These are phyloP conservation scores for Abrus precatorius DNA, from an alignment of 306 rosid genomes.

Conservation along the genomic window DNA sequence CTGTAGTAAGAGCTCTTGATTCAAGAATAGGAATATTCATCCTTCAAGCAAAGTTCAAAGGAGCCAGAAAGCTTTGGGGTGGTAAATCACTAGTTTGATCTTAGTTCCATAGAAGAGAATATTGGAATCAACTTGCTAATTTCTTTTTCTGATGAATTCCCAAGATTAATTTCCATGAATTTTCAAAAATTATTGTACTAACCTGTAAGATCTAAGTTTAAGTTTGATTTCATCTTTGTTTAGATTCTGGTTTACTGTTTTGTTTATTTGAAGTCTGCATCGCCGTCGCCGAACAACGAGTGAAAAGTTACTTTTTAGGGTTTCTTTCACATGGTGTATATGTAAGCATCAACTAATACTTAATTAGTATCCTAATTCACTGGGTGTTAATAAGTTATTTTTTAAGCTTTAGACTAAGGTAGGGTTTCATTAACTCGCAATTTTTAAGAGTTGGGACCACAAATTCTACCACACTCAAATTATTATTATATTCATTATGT, in stretches of 20 bases:
- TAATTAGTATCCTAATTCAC: slow-evolving; percentile 7
- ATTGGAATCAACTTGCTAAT: not conserved
- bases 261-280: slow-evolving; percentile 15
- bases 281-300: slow-evolving; percentile 35
- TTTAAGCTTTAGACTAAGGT: not conserved
- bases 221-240: not conserved
- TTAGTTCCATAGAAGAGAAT: slow-evolving; percentile 24
- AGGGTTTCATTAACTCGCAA: not conserved
- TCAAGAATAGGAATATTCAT: slow-evolving; percentile 25
- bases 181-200: not conserved
- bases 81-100: not conserved
- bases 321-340: slow-evolving; percentile 26
- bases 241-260: not conserved
- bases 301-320: slow-evolving; percentile 42
- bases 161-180: slow-evolving; percentile 1
- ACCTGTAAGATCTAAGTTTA: slow-evolving; percentile 13
- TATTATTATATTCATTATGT: not conserved
- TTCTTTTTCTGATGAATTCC: slow-evolving; percentile 8
- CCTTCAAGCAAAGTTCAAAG: not conserved
- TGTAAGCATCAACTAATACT: not conserved
- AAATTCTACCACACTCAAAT: not conserved
- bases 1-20: not conserved
- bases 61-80: not conserved
- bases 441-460: slow-evolving; percentile 30
- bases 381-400: slow-evolving; percentile 20